Evolutionary conservation across 257 asterid genomes (phyloP).

Genomic region (Linaria vulgaris): DNA sequence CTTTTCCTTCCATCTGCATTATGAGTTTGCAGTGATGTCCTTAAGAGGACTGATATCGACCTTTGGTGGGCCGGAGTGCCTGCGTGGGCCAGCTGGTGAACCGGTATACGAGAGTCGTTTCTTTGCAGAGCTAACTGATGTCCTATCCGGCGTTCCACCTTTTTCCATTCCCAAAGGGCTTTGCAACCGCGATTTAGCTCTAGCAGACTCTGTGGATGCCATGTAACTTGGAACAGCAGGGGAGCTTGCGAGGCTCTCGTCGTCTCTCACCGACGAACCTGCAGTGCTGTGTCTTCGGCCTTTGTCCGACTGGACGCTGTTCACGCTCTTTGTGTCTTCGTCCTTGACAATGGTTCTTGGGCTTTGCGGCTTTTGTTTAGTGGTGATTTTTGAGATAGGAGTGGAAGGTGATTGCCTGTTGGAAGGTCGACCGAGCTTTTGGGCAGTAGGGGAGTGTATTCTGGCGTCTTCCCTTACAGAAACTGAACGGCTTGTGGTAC

Average conservation of each 20-base stretch:
- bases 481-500: constrained; percentile 32
- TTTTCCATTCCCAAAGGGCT: constrained; percentile 51
- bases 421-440: constrained; percentile 35
- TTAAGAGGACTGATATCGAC: constrained; percentile 32
- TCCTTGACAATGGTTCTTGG: constrained; percentile 45
- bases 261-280: constrained; percentile 72
- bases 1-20: neutral
- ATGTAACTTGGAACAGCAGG: constrained; percentile 65
- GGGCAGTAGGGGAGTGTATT: constrained; percentile 35
- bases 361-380: constrained; percentile 37
- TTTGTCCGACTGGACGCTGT: constrained; percentile 56
- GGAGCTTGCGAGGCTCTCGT: constrained; percentile 72
- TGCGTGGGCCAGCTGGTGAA: constrained; percentile 52
- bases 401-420: constrained; percentile 59
- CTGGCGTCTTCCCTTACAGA: constrained; percentile 30
- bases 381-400: constrained; percentile 40
- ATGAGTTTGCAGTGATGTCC: constrained; percentile 29
- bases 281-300: constrained; percentile 62
- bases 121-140: constrained; percentile 46
- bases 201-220: constrained; percentile 62
- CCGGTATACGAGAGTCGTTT: constrained; percentile 61
- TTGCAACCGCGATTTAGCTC: constrained; percentile 54
- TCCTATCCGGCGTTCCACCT: constrained; percentile 43
- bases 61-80: constrained; percentile 60
- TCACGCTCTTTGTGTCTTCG: constrained; percentile 65